Evolutionary conservation across 2,329 filamentous ascomycete species (phyloP).

Genomic region (Talaromyces pinophilus): DNA sequence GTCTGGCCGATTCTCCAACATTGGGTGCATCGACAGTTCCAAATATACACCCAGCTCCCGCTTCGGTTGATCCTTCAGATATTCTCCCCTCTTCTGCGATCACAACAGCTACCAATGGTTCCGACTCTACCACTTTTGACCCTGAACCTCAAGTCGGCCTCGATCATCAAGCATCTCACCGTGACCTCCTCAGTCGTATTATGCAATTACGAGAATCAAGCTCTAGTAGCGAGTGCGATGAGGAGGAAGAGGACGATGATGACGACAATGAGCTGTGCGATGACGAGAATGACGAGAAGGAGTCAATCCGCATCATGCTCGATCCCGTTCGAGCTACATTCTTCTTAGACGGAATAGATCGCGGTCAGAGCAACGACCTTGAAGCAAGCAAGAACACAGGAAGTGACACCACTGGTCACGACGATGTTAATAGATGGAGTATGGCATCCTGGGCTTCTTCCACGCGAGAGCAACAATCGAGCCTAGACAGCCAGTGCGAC

Average conservation of each 20-base stretch:
- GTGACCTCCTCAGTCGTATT: slow-evolving; percentile 51
- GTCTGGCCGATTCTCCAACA: slow-evolving; percentile 44
- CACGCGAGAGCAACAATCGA: slow-evolving; percentile 35
- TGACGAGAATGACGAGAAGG: slow-evolving; percentile 47
- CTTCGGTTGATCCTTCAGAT: slow-evolving; percentile 34
- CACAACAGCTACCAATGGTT: slow-evolving; percentile 62
- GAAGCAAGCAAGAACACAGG: slow-evolving; percentile 28
- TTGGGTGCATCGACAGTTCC: slow-evolving; percentile 34
- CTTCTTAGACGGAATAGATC: slow-evolving; percentile 37
- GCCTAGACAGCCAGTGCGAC: slow-evolving; percentile 39
- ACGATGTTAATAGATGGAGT: slow-evolving; percentile 43
- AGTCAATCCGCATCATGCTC: slow-evolving; percentile 60
- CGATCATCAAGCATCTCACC: slow-evolving; percentile 42
- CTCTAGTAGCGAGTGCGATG: slow-evolving; percentile 42
- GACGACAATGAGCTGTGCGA: slow-evolving; percentile 43
- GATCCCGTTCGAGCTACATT: slow-evolving; percentile 44
- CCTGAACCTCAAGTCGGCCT: slow-evolving; percentile 67
- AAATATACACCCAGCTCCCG: slow-evolving; percentile 24
- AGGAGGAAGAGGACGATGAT: slow-evolving; percentile 39
- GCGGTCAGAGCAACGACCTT: slow-evolving; percentile 35
- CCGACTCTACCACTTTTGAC: slow-evolving; percentile 65
- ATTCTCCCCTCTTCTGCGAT: slow-evolving; percentile 60
- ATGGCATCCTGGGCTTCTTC: slow-evolving; percentile 50
- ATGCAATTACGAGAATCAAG: slow-evolving; percentile 52
- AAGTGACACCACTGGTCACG: slow-evolving; percentile 28